Percentiles rank a stretch among this genome's conserved stretches.
phyloP scores from a whole-genome alignment of 495 filamentous ascomycete genomes.

The Bryoglossum gracile region DNA sequence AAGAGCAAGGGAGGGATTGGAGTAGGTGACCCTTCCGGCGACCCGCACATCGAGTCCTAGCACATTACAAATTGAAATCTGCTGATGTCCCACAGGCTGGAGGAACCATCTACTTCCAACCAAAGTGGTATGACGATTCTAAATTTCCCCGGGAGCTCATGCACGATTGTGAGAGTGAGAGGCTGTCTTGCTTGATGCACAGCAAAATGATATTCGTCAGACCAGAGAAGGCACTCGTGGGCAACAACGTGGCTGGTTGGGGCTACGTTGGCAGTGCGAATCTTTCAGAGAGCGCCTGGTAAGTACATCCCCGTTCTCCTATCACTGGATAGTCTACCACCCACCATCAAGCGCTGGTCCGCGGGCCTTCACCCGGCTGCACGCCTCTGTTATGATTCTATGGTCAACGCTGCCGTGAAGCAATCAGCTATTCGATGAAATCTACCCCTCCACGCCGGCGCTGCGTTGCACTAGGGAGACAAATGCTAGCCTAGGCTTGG shows the following conservation, averaged over 20 bases:
- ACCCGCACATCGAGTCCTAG: neutral
- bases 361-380: too few species aligned
- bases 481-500: too few species aligned
- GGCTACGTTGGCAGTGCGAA: conserved; percentile 92
- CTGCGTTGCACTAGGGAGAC: too few species aligned
- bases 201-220: conserved; percentile 76
- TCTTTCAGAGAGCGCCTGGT: conserved; percentile 88
- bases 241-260: conserved; percentile 42
- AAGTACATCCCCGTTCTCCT: conserved; percentile 28
- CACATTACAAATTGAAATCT: neutral
- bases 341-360: too few species aligned
- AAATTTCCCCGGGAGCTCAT: conserved; percentile 65
- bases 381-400: too few species aligned
- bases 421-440: too few species aligned
- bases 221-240: conserved; percentile 21
- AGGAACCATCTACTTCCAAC: conserved; percentile 75
- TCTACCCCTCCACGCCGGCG: neutral
- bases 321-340: too few species aligned
- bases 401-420: too few species aligned
- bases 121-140: conserved; percentile 54
- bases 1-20: conserved; percentile 50
- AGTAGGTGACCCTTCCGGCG: conserved; percentile 24
- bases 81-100: conserved; percentile 30
- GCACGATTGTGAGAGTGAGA: conserved; percentile 63
- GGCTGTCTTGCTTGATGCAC: conserved; percentile 73